phyloP scores from a whole-genome alignment of 148 eudicot genomes.

The Diospyros lotus region DNA sequence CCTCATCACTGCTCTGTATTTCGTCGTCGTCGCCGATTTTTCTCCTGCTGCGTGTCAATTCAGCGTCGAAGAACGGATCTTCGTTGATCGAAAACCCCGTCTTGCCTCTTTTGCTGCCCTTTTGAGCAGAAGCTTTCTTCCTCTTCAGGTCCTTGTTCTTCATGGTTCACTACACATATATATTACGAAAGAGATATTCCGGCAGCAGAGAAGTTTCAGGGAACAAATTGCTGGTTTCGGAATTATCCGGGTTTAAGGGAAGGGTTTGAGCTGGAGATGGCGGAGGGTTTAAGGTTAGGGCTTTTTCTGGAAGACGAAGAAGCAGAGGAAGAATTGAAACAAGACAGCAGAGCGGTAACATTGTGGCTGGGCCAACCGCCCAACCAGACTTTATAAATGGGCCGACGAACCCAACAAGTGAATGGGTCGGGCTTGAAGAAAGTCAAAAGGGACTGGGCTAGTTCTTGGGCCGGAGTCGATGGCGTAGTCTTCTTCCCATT shows the following conservation, averaged over 20 bases:
- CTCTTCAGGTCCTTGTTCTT: conserved; percentile 22
- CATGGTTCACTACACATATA: conserved; percentile 12
- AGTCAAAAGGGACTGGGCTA: no score
- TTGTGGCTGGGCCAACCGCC: no score
- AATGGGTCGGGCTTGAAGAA: no score
- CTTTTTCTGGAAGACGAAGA: no score
- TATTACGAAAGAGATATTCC: not conserved
- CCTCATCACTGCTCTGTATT: conserved; percentile 37
- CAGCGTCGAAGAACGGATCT: conserved; percentile 36
- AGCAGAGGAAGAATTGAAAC: not conserved
- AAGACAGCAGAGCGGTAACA: no score
- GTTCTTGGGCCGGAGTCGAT: no score
- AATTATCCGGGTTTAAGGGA: conserved; percentile 13
- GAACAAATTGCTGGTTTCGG: not conserved
- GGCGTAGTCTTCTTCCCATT: no score
- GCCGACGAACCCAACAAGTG: no score
- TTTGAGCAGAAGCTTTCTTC: conserved; percentile 20
- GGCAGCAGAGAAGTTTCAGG: no score
- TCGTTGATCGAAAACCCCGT: conserved; percentile 16
- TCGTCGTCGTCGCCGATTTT: conserved; percentile 34
- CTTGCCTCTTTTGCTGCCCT: conserved; percentile 13
- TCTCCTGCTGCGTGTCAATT: conserved; percentile 29
- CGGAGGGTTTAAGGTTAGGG: not conserved
- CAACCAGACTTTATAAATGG: no score
- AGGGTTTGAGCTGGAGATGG: not conserved